Conservation (phyloP, 2,329 filamentous ascomycete genomes). For the Lithohypha guttulata region DNA sequence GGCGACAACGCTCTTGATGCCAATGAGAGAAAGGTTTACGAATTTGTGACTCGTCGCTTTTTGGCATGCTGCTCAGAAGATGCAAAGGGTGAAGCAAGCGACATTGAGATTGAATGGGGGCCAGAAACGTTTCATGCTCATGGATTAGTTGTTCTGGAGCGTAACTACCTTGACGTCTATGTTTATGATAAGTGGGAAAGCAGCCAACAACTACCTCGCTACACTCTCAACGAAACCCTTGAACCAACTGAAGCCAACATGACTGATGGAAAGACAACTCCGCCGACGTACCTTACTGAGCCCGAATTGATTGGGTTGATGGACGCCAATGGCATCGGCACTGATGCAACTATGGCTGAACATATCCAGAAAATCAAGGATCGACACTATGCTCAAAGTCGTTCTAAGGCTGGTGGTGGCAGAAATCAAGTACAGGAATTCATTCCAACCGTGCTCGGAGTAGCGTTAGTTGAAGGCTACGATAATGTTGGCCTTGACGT, state of each 20-base stretch:
- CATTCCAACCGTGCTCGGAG: constrained; percentile 80
- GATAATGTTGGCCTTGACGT: constrained; percentile 88
- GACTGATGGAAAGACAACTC: constrained; percentile 76
- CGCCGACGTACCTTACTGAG: constrained; percentile 82
- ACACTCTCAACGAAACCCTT: constrained; percentile 68
- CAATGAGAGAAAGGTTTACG: constrained; percentile 70
- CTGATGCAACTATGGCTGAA: constrained; percentile 97
- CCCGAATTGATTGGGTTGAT: constrained; percentile 91
- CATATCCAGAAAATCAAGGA: constrained; percentile 95
- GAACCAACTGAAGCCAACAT: constrained; percentile 82
- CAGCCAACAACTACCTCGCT: constrained; percentile 68
- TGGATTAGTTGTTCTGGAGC: constrained; percentile 72
- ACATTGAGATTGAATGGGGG: constrained; percentile 75
- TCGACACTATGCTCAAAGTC: constrained; percentile 68
- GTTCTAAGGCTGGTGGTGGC: constrained; percentile 39
- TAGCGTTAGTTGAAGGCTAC: constrained; percentile 88
- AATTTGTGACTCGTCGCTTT: constrained; percentile 85
- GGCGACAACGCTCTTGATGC: constrained; percentile 49
- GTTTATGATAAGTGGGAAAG: constrained; percentile 95
- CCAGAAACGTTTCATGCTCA: constrained; percentile 67
- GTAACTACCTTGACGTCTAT: constrained; percentile 92
- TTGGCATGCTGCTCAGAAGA: constrained; percentile 93
- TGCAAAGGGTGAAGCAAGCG: constrained; percentile 73
- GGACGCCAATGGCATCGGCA: constrained; percentile 97
- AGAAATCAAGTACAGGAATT: constrained; percentile 62